Evolutionary conservation across 31 red algal genomes (phyloP), one percentile per base, ranked within the genome.

Genomic region (Asparagopsis taxiformis): DNA sequence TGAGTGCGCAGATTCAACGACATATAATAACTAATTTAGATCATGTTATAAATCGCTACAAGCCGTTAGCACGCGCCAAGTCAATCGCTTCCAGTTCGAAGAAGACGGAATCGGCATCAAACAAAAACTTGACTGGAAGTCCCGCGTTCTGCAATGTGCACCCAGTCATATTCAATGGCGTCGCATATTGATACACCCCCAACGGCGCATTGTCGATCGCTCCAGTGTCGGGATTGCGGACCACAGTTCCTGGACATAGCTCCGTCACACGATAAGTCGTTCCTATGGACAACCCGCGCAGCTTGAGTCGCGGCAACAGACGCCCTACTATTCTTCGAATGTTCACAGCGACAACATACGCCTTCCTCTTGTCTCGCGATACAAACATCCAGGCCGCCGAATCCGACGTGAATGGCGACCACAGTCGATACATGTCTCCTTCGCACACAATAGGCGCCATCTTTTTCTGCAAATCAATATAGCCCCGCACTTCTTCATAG

Each of bases 371-470:
- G 61, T 91, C 82, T 20, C 64, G 35, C 5, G 82, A 48, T n/a
- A 97, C 93, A 72, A 89, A 92, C 93, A 97, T 97, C 93, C 93
- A 97, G 37, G 93, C 93, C 0, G 59, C 74, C n/a, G 83, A 89
- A 30, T 79, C 70, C 41, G 82, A 77, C 19, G 53, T 52, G 51
- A 97, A 97, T 22, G 93, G 93, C n/a, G 70, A 81, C 93, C 87
- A 97, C 61, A 97, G 49, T 11, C 93, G 80, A 61, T 84, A 97
- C 75, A 97, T 74, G 70, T 91, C 83, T 3, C 93, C 88, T 64
- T 75, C 51, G 21, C 79, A 73, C 0, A 97, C 80, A 6, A 91
- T 52, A 2, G 69, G 76, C 6, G 93, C 88, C 15, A 97, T 36
- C 1, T 70, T 28, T 51, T 84, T 82, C 41, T 87, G 90, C 30